Evolutionary conservation across 352 stramenopile genomes (phyloP), one percentile per base, ranked within the genome.

Genomic region (Pythium folliculosum): DNA sequence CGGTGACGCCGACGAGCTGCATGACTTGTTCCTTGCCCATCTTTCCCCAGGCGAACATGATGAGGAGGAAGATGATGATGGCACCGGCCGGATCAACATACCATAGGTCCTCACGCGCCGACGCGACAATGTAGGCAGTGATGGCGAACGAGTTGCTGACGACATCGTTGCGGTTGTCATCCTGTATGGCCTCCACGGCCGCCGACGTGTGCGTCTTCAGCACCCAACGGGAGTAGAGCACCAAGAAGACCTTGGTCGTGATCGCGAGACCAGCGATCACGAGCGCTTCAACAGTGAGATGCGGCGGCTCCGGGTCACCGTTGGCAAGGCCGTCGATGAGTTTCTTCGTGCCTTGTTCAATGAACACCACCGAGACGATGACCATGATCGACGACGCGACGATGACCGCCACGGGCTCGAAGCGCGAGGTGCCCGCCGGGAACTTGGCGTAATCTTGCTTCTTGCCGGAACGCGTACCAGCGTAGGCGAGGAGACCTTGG

Each of bases 91-190:
- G 82, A 80, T 99, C 95, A 17, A 98, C 73, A 67, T 88, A 97
- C 94, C 92, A 98, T 13, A 81, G 57, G 14, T 79, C 60, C 0
- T 59, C 92, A 64, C 76, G 63, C 2, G 71, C 68, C 3, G 78
- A 73, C 38, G 77, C 71, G 54, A 88, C 71, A 38, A 81, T 76
- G 64, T 83, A 92, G 4, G 92, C 92, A 0, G 90, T 62, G 35
- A 96, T 84, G 21, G 94, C 94, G 4, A 98, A 89, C 43, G 77
- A 84, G 69, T 99, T 99, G 69, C 78, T 95, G 4, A 98, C 65
- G 27, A 87, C 89, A 78, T 99, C 95, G 76, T 99, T 99, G 72
- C 88, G 90, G 75, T 99, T 96, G 86, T 99, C 94, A 76, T 97
- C 86, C 9, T 87, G 80, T 54, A 91, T 88, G 27, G 80, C 80